Evolutionary conservation across 2,329 filamentous ascomycete species (phyloP), one percentile per base, ranked within the genome.

Genomic region (Calonectria pteridis): DNA sequence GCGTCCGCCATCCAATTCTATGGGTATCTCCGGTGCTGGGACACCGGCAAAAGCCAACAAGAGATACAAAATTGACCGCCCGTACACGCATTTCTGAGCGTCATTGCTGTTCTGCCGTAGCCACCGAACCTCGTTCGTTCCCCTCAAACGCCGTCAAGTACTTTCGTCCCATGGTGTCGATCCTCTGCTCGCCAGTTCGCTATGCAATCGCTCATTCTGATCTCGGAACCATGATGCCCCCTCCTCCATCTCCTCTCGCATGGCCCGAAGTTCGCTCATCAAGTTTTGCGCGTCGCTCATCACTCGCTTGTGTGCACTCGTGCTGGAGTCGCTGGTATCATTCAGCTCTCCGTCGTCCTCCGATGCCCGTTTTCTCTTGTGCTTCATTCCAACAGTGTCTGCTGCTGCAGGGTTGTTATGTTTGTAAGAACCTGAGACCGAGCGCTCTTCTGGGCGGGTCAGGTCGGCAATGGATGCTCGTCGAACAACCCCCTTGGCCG

Each of bases 211-310:
- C 68, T 86, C 84, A 46, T 85, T 87, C 78, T 89, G 87, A 67
- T 85, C 83, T 67, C 81, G 82, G 77, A 86, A 88, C 88, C 88
- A 89, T 26, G 83, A 82, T n/a, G 83, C 83, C 20, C 84, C 86
- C 74, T 88, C 84, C 73, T 88, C 86, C 81, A 89, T 83, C 71
- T 88, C 87, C 71, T 85, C 81, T 18, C 86, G 83, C 76, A 87
- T 82, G 65, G 83, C 82, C 46, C 83, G 83, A 50, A 89, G 83
- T 75, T 88, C 86, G 40, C 77, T 81, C 58, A 85, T 81, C 71
- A 86, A 75, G 46, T 81, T 84, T 71, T 85, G 83, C 33, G 85
- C 85, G 55, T 87, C 85, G 68, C 84, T 84, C 78, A 89, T 83
- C 20, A 87, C 84, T 35, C 84, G 83, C 71, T 87, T 85, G 55